Conservation (phyloP, 192 early-diverging fungal genomes). For the Coemansia sp. region DNA sequence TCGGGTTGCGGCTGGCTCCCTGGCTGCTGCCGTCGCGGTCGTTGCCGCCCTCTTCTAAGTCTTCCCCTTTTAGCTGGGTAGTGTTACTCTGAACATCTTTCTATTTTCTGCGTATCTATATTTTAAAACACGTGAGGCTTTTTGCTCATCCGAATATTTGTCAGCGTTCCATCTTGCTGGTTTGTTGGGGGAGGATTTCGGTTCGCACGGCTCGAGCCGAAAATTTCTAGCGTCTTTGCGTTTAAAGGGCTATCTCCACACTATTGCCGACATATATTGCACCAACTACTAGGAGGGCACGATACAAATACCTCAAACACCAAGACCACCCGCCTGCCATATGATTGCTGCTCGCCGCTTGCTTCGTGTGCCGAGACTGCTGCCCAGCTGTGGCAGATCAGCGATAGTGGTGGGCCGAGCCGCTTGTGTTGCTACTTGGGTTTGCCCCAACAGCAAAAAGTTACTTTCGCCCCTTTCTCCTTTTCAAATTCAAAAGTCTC, state of each 20-base stretch:
- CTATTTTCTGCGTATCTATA: background rate
- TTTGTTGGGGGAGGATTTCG: background rate
- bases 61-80: constrained; percentile 4
- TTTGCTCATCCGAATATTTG: background rate
- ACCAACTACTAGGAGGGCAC: background rate
- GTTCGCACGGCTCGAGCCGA: background rate
- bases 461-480: background rate
- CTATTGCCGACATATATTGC: too few species aligned
- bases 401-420: background rate
- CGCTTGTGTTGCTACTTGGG: background rate
- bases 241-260: too few species aligned
- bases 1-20: constrained; percentile 24
- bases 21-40: constrained; percentile 28
- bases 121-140: background rate
- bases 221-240: background rate
- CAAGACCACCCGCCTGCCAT: background rate
- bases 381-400: background rate
- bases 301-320: background rate
- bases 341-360: background rate
- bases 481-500: constrained; percentile 2
- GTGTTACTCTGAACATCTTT: background rate
- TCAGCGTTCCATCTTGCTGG: background rate
- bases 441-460: background rate
- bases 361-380: background rate
- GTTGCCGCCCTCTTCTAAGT: constrained; percentile 45